Conservation (phyloP, 768 basidiomycete genomes). For the Pleurotus cornucopiae region DNA sequence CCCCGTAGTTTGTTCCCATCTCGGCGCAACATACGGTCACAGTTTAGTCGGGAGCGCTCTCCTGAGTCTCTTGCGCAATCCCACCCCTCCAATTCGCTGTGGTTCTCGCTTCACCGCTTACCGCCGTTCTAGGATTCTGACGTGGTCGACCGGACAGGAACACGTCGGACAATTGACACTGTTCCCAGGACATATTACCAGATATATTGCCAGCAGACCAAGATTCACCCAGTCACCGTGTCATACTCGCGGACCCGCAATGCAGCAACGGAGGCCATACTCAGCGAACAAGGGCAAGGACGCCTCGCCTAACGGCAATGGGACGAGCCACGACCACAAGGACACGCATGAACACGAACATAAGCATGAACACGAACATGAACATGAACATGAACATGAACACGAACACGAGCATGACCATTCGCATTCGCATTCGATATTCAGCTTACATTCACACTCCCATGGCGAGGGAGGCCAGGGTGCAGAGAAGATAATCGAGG, state of each 20-base stretch:
- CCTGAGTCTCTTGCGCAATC: neutral
- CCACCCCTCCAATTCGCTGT: neutral
- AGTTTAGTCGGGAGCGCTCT: neutral
- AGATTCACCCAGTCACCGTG: neutral
- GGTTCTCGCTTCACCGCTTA: neutral
- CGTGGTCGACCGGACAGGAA: constrained; percentile 1
- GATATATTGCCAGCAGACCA: neutral
- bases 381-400: constrained; percentile 29
- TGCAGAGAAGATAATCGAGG: constrained; percentile 64
- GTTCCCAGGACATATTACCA: constrained; percentile 4
- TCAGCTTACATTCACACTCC: constrained; percentile 57
- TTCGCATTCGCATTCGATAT: constrained; percentile 58
- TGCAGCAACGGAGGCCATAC: neutral
- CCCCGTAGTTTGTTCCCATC: neutral
- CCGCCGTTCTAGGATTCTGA: constrained; percentile 2
- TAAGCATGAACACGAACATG: constrained; percentile 29
- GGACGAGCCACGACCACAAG: neutral
- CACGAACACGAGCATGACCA: constrained; percentile 29
- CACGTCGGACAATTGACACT: neutral
- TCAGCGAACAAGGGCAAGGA: constrained; percentile 1
- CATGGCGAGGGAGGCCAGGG: constrained; percentile 60
- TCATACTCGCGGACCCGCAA: neutral
- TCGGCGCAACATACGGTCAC: neutral
- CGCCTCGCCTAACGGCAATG: neutral
- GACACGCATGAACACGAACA: neutral